Evolutionary conservation across 129 eudicot genomes (phyloP), one percentile per base, ranked within the genome.

Genomic region (Tanacetum coccineum): DNA sequence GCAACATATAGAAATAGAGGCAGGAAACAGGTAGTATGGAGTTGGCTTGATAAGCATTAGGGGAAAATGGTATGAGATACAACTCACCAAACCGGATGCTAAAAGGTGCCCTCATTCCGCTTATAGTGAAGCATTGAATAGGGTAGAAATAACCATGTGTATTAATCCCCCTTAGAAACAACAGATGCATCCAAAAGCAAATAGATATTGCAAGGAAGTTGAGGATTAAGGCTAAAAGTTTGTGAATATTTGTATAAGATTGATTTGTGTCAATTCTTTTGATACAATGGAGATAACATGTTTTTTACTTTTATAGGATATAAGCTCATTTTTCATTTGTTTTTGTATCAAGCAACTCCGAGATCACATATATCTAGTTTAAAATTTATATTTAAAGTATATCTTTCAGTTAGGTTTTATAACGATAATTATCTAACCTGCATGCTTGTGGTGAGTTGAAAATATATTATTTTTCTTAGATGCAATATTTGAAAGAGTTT

Each of bases 11-110:
- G 89, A 88, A 74, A 78, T 57, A 42, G 98, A 88, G 76, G 95
- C 98, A 4, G 98, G 95, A 36, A 85, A 81, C 22, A 87, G 98
- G 98, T 92, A n/a, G 88, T 78, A 88, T 92, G 95, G 96, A 85
- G 59, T 92, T 92, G n/a, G 20, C 42, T 92, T 18, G 98, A 88
- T 57, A 85, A 85, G 49, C 64, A 80, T 3, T 67, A n/a, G n/a
- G 85, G 76, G 98, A 88, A 49, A 91, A 80, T 50, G 91, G 96
- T 14, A 19, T 76, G 80, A 82, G 64, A 49, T 83, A 76, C n/a
- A n/a, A n/a, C n/a, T n/a, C 72, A 64, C 84, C 1, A 76, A 81
- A 64, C 53, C 53, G 2, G 86, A 81, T 71, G 82, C 9, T 17
- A 56, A 52, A 3, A 76, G 80, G 74, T 84, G 85, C 49, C 82